Base-by-base conservation (phyloP, 78 protist species). In the Dictyostelium capitatum region DNA sequence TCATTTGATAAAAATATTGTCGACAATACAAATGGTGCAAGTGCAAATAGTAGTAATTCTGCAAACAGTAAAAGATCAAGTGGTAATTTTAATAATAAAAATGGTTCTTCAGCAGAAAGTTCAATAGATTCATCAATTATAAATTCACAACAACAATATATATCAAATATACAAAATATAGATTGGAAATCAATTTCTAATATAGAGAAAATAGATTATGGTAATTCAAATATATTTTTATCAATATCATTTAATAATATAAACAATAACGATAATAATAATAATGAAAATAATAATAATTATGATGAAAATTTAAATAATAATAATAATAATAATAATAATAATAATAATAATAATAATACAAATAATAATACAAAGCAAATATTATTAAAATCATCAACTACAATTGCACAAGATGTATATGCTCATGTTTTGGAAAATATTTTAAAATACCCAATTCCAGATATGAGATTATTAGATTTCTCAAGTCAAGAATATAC, bases 311-410 rank as follows among this genome's bases (percentile, higher is more conserved):
- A 59, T 59, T 3, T 37, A 37, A 59, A 59, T 59, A 59, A 23
- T 59, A 59, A 23, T 57, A 11, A 17, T 54, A n/a, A 57, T n/a
- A 57, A 57, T 57, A n/a, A 9, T 12, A 57, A 57, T 28, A 28
- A 57, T n/a, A 28, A 57, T 23, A 57, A n/a, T 64, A 23, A 23
- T n/a, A 57, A 28, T 57, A 57, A n/a, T 57, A 57, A n/a, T 57
- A 57, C 17, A n/a, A 57, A 57, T 57, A n/a, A n/a, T 59, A 59
- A 59, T 59, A 30, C 5, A 23, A 30, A 32, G 23, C 47, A 59
- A 80, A 51, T 80, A 14, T 46, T 80, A 32, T 43, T 80, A 37
- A 80, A 80, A 80, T 57, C 85, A 62, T 81, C 89, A 6, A 19
- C 48, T 10, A 19, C 25, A 1, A 81, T 81, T 4, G 54, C 69